Evolutionary conservation across 768 basidiomycete species (phyloP).

Genomic region (Pleurotus giganteus): DNA sequence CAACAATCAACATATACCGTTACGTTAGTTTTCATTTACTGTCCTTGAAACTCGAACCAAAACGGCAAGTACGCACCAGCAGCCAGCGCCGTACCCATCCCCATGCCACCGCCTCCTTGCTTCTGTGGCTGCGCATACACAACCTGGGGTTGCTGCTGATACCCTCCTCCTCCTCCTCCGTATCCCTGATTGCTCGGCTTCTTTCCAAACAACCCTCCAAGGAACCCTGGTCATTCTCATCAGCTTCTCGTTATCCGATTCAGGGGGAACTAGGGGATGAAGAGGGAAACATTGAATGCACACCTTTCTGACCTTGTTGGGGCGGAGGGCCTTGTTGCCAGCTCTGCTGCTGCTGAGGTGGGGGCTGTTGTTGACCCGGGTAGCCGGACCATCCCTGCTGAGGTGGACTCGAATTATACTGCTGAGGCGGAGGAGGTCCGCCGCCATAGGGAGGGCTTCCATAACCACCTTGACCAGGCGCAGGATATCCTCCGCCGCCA

Average conservation of each 20-base stretch:
- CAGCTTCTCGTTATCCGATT: no score
- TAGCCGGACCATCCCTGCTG: constrained; percentile 13
- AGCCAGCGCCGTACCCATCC: constrained; percentile 45
- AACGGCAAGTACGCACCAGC: constrained; percentile 36
- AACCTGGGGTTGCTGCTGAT: constrained; percentile 27
- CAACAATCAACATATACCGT: constrained; percentile 5
- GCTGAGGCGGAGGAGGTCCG: constrained; percentile 21
- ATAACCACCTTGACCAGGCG: constrained; percentile 18
- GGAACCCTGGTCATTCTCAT: neutral
- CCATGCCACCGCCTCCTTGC: constrained; percentile 47
- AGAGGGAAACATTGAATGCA: constrained; percentile 8
- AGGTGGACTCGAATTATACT: constrained; percentile 21
- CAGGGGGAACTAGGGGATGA: constrained; percentile 5
- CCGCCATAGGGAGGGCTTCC: constrained; percentile 23
- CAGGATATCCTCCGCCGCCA: neutral
- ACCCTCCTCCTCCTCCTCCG: constrained; percentile 18
- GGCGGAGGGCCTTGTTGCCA: constrained; percentile 18
- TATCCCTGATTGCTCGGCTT: constrained; percentile 1
- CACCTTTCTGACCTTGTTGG: constrained; percentile 17
- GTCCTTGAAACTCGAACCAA: constrained; percentile 11
- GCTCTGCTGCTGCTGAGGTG: constrained; percentile 12
- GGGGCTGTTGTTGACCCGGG: constrained; percentile 2
- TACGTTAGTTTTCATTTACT: constrained; percentile 9
- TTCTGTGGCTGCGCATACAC: constrained; percentile 33
- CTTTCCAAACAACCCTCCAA: constrained; percentile 3